Percentiles rank a stretch among this genome's conserved stretches.
phyloP scores from a whole-genome alignment of 768 basidiomycete species.

The Lenzites betulinus region DNA sequence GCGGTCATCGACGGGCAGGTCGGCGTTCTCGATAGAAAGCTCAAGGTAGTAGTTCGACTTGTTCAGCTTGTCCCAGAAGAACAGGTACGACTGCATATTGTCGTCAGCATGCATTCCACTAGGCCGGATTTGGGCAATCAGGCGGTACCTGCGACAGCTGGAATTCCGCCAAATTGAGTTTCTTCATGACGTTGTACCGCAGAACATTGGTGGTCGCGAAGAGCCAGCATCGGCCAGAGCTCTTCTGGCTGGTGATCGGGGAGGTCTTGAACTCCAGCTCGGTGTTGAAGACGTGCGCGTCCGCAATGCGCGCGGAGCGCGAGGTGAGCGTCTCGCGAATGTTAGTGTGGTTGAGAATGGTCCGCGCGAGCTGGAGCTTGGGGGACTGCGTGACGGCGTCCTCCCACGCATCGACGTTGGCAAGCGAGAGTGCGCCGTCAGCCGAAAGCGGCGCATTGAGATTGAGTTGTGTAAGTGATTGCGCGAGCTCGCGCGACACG shows the following conservation, averaged over 20 bases:
- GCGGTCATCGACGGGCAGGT: constrained; percentile 80
- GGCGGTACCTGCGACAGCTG: constrained; percentile 77
- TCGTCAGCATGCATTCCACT: background rate
- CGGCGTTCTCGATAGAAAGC: constrained; percentile 77
- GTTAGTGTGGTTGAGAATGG: constrained; percentile 70
- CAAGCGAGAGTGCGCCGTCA: constrained; percentile 61
- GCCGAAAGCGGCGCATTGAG: constrained; percentile 44
- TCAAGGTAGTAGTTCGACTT: constrained; percentile 94
- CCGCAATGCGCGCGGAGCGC: constrained; percentile 60
- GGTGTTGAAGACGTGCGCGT: constrained; percentile 82
- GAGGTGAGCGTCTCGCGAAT: constrained; percentile 63
- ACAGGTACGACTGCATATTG: constrained; percentile 69
- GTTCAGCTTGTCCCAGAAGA: constrained; percentile 97
- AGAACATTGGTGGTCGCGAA: constrained; percentile 91
- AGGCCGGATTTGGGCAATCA: background rate
- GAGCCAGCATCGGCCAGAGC: constrained; percentile 92
- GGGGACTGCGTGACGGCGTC: constrained; percentile 50
- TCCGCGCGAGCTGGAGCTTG: constrained; percentile 74
- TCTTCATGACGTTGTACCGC: constrained; percentile 83
- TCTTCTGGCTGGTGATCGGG: constrained; percentile 86
- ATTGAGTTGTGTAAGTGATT: constrained; percentile 15
- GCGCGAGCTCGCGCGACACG: constrained; percentile 16
- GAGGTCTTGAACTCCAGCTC: constrained; percentile 78
- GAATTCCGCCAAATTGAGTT: constrained; percentile 84
- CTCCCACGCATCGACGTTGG: constrained; percentile 72